Percentiles rank a stretch among this genome's conserved stretches.
phyloP scores from a whole-genome alignment of 2,329 filamentous ascomycete species.

The Nigrospora osmanthi region DNA sequence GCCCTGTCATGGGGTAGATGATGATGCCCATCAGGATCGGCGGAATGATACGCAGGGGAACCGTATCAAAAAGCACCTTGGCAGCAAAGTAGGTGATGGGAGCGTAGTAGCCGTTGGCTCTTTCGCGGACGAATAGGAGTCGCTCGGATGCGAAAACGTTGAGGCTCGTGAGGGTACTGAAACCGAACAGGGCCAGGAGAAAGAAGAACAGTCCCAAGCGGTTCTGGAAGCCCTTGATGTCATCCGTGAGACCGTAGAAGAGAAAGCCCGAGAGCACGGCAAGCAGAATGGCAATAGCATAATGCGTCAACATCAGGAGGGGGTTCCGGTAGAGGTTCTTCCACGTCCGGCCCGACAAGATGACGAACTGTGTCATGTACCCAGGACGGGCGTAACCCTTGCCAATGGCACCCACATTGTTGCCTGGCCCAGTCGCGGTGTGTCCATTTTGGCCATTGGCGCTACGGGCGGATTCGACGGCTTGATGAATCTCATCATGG shows the following conservation, averaged over 20 bases:
- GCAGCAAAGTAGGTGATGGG: conserved; percentile 90
- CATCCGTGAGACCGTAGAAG: conserved; percentile 92
- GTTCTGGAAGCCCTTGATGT: conserved; percentile 97
- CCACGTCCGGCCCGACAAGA: conserved; percentile 88
- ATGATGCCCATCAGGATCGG: conserved; percentile 94
- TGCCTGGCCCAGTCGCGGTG: conserved; percentile 35
- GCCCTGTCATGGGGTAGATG: conserved; percentile 94
- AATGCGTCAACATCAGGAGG: conserved; percentile 97
- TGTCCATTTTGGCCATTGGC: conserved; percentile 60
- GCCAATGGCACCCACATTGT: conserved; percentile 53
- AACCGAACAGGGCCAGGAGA: conserved; percentile 88
- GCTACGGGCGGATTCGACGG: conserved; percentile 54
- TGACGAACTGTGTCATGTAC: conserved; percentile 73
- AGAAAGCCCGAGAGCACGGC: conserved; percentile 91
- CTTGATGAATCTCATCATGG: conserved; percentile 69
- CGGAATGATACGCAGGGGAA: conserved; percentile 88
- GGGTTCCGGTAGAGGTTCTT: conserved; percentile 96
- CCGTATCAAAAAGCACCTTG: conserved; percentile 97
- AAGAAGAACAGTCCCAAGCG: conserved; percentile 97
- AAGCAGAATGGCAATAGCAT: conserved; percentile 90
- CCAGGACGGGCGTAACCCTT: conserved; percentile 79
- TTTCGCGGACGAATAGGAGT: conserved; percentile 83
- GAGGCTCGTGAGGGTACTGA: conserved; percentile 88
- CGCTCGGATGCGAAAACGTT: conserved; percentile 90
- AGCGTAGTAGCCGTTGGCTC: conserved; percentile 94